Conservation (phyloP, 2,329 filamentous ascomycete species). For the Stromatinia cepivora region DNA sequence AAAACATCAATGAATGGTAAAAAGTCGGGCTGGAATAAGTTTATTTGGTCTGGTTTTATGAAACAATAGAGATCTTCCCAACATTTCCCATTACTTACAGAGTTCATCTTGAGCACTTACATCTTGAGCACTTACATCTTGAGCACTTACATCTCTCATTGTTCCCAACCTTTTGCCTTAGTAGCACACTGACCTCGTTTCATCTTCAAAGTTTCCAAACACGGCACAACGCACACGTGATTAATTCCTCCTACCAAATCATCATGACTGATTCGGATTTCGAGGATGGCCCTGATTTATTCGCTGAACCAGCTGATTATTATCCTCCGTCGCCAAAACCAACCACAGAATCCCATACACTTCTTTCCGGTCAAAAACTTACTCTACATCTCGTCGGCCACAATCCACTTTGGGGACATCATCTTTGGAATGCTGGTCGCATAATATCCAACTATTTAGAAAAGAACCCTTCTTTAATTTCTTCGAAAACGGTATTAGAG, state of each 20-base stretch:
- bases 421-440: conserved; percentile 87
- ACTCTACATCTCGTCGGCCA: conserved; percentile 78
- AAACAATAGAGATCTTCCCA: not conserved
- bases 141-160: not conserved
- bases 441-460: conserved; percentile 79
- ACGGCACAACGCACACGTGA: conserved; percentile 27
- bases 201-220: conserved; percentile 1
- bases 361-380: conserved; percentile 57
- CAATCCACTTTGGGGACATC: conserved; percentile 86
- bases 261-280: conserved; percentile 28
- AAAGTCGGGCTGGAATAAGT: not conserved
- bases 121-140: not conserved
- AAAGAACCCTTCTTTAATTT: conserved; percentile 62
- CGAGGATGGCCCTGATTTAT: conserved; percentile 52
- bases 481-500: conserved; percentile 73
- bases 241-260: conserved; percentile 15
- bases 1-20: not conserved
- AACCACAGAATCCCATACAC: conserved; percentile 69
- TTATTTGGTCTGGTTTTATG: not conserved
- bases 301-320: conserved; percentile 79
- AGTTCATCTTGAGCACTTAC: not conserved
- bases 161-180: not conserved
- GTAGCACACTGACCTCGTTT: conserved; percentile 14
- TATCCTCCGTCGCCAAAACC: conserved; percentile 76
- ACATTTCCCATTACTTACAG: not conserved